Conservation (phyloP, 129 eudicot species). For the Lonicera japonica region DNA sequence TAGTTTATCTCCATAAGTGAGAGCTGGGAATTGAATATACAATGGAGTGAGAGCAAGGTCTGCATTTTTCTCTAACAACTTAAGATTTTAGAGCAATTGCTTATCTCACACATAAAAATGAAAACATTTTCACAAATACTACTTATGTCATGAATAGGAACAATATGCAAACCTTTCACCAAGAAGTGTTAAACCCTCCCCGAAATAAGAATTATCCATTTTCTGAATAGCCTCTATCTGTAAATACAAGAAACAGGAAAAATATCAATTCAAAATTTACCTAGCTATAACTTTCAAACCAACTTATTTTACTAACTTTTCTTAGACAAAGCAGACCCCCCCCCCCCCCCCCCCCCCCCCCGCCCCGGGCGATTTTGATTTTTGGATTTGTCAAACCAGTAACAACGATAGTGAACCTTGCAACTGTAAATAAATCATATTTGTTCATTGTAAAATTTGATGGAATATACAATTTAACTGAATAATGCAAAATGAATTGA, state of each 20-base stretch:
- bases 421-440: background rate
- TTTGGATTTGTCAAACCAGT: background rate
- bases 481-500: background rate
- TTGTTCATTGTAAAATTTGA: background rate
- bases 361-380: no score
- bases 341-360: no score
- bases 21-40: no score
- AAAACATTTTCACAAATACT: no score
- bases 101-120: no score
- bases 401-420: background rate
- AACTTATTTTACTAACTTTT: background rate
- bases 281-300: background rate
- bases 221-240: slow-evolving; percentile 56
- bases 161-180: slow-evolving; percentile 51
- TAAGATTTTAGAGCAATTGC: no score
- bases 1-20: no score
- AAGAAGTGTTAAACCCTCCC: slow-evolving; percentile 90
- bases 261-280: slow-evolving; percentile 1
- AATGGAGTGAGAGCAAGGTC: no score
- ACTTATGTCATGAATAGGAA: no score
- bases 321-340: background rate
- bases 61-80: no score
- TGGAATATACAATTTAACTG: background rate
- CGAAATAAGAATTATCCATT: slow-evolving; percentile 57
- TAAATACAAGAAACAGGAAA: slow-evolving; percentile 17